Conservation (phyloP, 2,329 filamentous ascomycete genomes). For the Neonectria coccinea region DNA sequence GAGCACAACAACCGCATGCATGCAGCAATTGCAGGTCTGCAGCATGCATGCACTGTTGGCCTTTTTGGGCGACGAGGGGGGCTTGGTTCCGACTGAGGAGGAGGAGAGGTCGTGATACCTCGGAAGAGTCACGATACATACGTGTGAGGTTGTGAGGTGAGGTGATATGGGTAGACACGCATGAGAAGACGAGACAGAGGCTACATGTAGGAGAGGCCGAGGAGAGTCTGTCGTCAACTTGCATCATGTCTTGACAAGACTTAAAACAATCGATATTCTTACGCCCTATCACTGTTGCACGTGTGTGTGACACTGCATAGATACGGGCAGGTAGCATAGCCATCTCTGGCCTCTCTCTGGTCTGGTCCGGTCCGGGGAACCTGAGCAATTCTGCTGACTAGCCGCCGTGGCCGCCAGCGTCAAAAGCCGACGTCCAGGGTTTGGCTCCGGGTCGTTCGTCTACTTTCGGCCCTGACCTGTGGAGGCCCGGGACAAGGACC, state of each 20-base stretch:
- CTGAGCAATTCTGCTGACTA: background rate
- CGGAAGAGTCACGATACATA: background rate
- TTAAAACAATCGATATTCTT: no score
- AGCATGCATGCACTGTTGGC: background rate
- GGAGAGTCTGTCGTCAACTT: background rate
- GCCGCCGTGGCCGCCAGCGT: slow-evolving; percentile 17
- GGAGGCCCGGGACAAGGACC: background rate
- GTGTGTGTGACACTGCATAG: slow-evolving; percentile 16
- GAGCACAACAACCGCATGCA: background rate
- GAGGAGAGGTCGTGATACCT: background rate
- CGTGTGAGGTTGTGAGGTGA: background rate
- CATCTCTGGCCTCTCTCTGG: background rate
- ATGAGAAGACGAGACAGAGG: no score
- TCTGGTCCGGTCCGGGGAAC: slow-evolving; percentile 9
- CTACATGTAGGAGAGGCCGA: background rate
- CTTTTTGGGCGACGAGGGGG: background rate
- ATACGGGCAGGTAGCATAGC: no score
- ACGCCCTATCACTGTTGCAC: slow-evolving; percentile 27
- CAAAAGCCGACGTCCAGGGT: background rate
- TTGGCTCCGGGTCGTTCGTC: background rate
- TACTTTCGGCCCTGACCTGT: slow-evolving; percentile 24
- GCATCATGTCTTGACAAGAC: background rate
- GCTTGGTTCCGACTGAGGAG: background rate
- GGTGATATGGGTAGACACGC: background rate
- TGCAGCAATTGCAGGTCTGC: no score